Conservation (phyloP, 2,329 filamentous ascomycete genomes). For the Curvularia lunata region DNA sequence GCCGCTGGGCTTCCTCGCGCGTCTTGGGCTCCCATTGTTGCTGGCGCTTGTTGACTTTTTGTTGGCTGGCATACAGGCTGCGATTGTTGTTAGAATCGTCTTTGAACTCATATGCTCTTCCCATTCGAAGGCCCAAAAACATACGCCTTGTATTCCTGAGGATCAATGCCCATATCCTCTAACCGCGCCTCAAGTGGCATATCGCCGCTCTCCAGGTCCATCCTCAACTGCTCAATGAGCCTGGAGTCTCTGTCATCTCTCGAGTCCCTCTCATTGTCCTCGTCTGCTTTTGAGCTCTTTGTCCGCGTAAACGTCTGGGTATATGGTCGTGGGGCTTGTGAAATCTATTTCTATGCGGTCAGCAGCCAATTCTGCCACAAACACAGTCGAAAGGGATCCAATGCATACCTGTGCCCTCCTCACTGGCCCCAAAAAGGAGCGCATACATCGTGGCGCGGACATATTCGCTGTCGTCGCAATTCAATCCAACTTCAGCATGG, state of each 20-base stretch:
- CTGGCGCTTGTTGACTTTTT: conserved; percentile 27
- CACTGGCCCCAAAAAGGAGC: conserved; percentile 52
- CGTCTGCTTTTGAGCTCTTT: conserved; percentile 28
- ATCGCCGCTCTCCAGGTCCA: conserved; percentile 29
- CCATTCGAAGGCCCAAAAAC: not conserved
- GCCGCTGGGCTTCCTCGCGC: conserved; percentile 35
- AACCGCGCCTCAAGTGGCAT: conserved; percentile 38
- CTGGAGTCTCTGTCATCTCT: conserved; percentile 14
- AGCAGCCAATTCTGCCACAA: conserved; percentile 15
- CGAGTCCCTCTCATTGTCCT: conserved; percentile 23
- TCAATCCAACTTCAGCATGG: conserved; percentile 12
- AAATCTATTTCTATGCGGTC: conserved; percentile 32
- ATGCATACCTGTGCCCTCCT: conserved; percentile 52
- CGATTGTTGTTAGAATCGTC: conserved; percentile 18
- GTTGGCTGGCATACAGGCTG: conserved; percentile 38
- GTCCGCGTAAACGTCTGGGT: conserved; percentile 34
- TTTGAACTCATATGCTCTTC: not conserved
- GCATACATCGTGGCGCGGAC: conserved; percentile 53
- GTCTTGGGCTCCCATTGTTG: conserved; percentile 38
- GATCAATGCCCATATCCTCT: conserved; percentile 36
- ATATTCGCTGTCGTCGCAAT: conserved; percentile 43
- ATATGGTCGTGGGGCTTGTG: conserved; percentile 29
- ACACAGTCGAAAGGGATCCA: not conserved
- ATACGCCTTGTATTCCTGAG: conserved; percentile 40
- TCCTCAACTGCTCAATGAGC: conserved; percentile 22